Percentiles rank a stretch among this genome's conserved stretches.
phyloP scores from a whole-genome alignment of 2,329 filamentous ascomycete species.

The Fonsecaea erecta region DNA sequence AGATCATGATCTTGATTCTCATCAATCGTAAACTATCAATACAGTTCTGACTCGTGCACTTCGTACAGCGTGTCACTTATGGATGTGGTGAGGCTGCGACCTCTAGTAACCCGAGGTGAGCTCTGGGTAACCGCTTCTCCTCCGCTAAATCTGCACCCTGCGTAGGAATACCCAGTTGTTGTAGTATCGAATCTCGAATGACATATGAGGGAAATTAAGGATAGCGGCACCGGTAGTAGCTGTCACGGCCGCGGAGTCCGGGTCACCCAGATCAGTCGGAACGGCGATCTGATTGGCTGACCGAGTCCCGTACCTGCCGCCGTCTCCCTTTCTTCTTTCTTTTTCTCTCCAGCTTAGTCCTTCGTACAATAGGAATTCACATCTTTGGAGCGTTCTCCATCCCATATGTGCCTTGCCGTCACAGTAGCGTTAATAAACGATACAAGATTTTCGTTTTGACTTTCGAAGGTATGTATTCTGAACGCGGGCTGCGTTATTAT shows the following conservation, averaged over 20 bases:
- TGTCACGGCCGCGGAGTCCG: no score
- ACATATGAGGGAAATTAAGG: constrained; percentile 21
- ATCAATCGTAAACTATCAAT: constrained; percentile 25
- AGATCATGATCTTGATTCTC: no score
- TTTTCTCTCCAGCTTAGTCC: no score
- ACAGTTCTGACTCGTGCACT: no score
- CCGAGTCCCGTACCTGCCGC: no score
- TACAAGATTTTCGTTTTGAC: constrained; percentile 25
- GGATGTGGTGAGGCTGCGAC: constrained; percentile 20
- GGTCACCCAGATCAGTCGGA: no score
- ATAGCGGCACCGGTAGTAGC: constrained; percentile 24
- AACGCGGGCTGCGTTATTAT: constrained; percentile 27
- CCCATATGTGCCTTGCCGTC: no score
- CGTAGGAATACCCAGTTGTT: constrained; percentile 22
- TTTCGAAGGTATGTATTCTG: constrained; percentile 28
- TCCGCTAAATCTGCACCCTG: constrained; percentile 25
- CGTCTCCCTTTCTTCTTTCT: no score
- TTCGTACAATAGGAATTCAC: no score
- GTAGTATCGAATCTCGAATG: constrained; percentile 18
- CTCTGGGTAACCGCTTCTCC: constrained; percentile 24
- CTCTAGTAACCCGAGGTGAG: constrained; percentile 26
- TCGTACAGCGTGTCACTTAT: constrained; percentile 7
- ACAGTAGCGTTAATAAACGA: constrained; percentile 8
- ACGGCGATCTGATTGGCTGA: no score
- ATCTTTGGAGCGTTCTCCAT: no score